Evolutionary conservation across 2,329 filamentous ascomycete genomes (phyloP), one percentile per base, ranked within the genome.

Genomic region (Cyclaneusma minus): DNA sequence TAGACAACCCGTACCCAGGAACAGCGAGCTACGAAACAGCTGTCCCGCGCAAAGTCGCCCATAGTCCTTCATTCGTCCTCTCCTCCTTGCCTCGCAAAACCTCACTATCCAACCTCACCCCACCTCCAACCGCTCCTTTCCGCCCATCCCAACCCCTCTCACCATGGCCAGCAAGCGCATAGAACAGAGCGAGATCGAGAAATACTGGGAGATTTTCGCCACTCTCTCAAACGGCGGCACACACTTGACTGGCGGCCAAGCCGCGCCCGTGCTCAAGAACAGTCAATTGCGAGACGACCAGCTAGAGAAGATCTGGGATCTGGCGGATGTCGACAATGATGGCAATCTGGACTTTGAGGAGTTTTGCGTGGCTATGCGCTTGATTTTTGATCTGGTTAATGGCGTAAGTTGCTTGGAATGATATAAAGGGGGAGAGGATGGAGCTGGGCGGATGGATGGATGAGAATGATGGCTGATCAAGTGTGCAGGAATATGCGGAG

Each of bases 301-400:
- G 57, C 74, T 98, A n/a, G 89, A 95, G 58, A 70, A 75, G 42
- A 82, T 98, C 35, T 98, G 89, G 89, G 89, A 98, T 47, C 65
- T 98, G 35, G 83, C 89, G 31, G 89, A 98, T 50, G 83, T 98
- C 34, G 89, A 98, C 55, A 85, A 85, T 42, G 89, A 98, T 58
- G 89, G 89, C 36, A 91, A 91, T 54, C 64, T 98, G 29, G 89
- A 98, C 56, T 98, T 98, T 59, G 89, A 98, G 58, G 89, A 98
- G 62, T 98, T 98, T 52, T 98, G 89, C 53, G 89, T 98, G 31
- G 89, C 85, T 20, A 98, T 98, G 89, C 72, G 89, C 46, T 61
- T 98, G 45, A 94, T 95, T 44, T 98, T 95, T 52, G 89, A 98
- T 51, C 60, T 95, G 38, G 74, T 98, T 42, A 98, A 98, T 47